Percentiles rank a stretch among this genome's conserved stretches.
Evolutionary conservation across 83 land plant species (phyloP).

Genomic region (Diphasiastrum complanatum): DNA sequence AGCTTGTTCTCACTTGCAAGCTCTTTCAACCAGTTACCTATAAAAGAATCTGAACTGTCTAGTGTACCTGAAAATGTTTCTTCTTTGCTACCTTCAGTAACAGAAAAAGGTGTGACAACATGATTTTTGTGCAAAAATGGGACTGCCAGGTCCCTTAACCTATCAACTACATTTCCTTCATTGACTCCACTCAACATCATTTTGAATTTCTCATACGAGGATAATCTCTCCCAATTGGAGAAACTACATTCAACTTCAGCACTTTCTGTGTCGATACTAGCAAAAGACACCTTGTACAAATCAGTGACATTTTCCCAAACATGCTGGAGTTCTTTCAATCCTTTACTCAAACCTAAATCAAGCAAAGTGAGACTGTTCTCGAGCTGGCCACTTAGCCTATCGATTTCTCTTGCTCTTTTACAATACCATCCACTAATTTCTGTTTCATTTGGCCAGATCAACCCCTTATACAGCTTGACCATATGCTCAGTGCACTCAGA

Average conservation of each 20-base stretch:
- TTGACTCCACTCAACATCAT: constrained; percentile 56
- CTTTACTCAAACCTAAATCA: constrained; percentile 62
- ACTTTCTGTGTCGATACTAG: constrained; percentile 33
- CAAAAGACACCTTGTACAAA: constrained; percentile 60
- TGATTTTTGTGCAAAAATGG: constrained; percentile 48
- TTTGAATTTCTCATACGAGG: constrained; percentile 77
- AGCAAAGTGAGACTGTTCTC: constrained; percentile 76
- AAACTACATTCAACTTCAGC: constrained; percentile 37
- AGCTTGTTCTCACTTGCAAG: constrained; percentile 49
- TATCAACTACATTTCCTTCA: constrained; percentile 52
- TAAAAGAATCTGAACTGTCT: constrained; percentile 26
- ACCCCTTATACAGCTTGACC: constrained; percentile 42
- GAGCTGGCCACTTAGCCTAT: constrained; percentile 72
- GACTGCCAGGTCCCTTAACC: constrained; percentile 51
- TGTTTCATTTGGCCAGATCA: constrained; percentile 61
- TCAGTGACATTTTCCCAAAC: constrained; percentile 54
- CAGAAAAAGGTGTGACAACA: background rate
- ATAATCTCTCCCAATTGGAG: constrained; percentile 55
- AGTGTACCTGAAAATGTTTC: constrained; percentile 8
- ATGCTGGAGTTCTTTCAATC: constrained; percentile 48
- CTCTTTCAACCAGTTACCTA: constrained; percentile 81
- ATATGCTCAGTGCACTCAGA: constrained; percentile 63
- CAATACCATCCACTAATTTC: constrained; percentile 73
- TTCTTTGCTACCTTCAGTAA: too few relatives aligned
- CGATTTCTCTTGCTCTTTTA: constrained; percentile 67